These are phyloP conservation scores for Colletotrichum graminicola DNA, from an alignment of 2,329 filamentous ascomycete genomes.

Conservation along the genomic window DNA sequence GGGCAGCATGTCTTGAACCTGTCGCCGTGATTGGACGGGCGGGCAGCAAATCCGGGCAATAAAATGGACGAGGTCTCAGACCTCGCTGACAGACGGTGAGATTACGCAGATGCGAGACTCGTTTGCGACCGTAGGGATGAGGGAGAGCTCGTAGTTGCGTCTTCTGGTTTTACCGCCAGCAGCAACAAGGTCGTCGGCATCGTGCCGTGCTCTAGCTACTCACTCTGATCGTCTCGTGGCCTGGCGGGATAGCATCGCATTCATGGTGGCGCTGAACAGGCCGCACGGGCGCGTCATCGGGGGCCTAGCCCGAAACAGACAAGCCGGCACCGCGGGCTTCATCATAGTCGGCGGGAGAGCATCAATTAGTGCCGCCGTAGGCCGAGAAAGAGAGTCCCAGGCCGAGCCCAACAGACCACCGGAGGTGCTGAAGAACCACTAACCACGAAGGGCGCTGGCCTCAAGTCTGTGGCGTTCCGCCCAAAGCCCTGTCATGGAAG, in stretches of 20 bases:
- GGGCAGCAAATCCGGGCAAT: conserved; percentile 19
- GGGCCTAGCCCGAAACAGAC: background rate
- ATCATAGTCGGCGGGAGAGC: conserved; percentile 19
- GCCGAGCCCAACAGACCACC: background rate
- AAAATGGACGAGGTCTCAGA: conserved; percentile 33
- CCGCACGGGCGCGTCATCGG: background rate
- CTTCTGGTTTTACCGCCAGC: background rate
- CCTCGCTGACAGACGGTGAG: conserved; percentile 32
- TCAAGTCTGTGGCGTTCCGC: conserved; percentile 22
- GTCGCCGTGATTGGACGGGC: conserved; percentile 24
- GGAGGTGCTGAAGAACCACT: conserved; percentile 33
- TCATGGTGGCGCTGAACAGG: background rate
- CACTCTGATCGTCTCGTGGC: background rate
- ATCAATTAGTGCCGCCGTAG: conserved; percentile 9
- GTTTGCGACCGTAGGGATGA: conserved; percentile 3
- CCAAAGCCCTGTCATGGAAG: conserved; percentile 12
- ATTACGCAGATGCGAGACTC: conserved; percentile 27
- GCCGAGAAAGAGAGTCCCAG: conserved; percentile 2
- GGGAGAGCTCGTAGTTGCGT: background rate
- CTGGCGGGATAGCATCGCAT: background rate
- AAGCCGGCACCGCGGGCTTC: conserved; percentile 3
- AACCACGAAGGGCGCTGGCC: conserved; percentile 3
- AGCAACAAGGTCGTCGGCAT: background rate
- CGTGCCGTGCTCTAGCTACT: background rate
- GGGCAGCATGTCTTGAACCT: conserved; percentile 17